Percentiles rank a stretch among this genome's conserved stretches.
Evolutionary conservation across 2,329 filamentous ascomycete species (phyloP).

Genomic region (Ophiostoma triangulosporum): DNA sequence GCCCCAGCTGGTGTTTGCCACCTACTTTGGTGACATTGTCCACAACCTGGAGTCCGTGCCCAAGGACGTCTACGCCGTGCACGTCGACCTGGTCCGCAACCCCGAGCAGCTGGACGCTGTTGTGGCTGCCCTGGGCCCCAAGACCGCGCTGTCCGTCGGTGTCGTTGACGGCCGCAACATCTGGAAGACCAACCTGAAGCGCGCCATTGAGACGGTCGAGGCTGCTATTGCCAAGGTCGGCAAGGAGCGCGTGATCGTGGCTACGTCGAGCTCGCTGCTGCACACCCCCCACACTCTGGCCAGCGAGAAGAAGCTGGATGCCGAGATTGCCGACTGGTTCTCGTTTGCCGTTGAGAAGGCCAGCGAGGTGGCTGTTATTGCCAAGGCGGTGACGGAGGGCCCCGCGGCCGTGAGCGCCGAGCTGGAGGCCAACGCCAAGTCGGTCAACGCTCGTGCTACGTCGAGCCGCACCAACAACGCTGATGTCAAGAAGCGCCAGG

Average conservation of each 20-base stretch:
- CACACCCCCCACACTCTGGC: slow-evolving; percentile 97
- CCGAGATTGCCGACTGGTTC: slow-evolving; percentile 95
- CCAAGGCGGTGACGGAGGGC: slow-evolving; percentile 92
- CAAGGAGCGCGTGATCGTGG: slow-evolving; percentile 93
- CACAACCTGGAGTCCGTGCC: slow-evolving; percentile 93
- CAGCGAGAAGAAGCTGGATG: slow-evolving; percentile 95
- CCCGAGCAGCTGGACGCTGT: slow-evolving; percentile 92
- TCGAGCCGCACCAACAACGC: slow-evolving; percentile 96
- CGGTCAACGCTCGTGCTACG: slow-evolving; percentile 76
- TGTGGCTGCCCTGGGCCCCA: slow-evolving; percentile 66
- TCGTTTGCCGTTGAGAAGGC: slow-evolving; percentile 95
- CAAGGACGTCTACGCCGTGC: slow-evolving; percentile 68
- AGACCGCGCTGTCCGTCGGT: slow-evolving; percentile 86
- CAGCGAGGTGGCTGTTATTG: slow-evolving; percentile 76
- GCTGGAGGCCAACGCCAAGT: slow-evolving; percentile 95
- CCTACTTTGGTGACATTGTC: slow-evolving; percentile 98
- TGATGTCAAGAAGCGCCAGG: slow-evolving; percentile 91
- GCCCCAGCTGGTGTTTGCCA: slow-evolving; percentile 80
- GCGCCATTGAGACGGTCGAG: slow-evolving; percentile 83
- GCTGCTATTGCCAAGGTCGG: slow-evolving; percentile 84
- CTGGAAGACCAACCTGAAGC: slow-evolving; percentile 99
- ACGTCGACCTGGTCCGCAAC: slow-evolving; percentile 94
- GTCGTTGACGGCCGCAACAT: slow-evolving; percentile 98
- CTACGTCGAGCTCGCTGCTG: slow-evolving; percentile 93
- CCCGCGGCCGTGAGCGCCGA: slow-evolving; percentile 73